These are phyloP conservation scores for Talaromyces rugulosus DNA, from an alignment of 2,329 filamentous ascomycete genomes.

Conservation along the genomic window DNA sequence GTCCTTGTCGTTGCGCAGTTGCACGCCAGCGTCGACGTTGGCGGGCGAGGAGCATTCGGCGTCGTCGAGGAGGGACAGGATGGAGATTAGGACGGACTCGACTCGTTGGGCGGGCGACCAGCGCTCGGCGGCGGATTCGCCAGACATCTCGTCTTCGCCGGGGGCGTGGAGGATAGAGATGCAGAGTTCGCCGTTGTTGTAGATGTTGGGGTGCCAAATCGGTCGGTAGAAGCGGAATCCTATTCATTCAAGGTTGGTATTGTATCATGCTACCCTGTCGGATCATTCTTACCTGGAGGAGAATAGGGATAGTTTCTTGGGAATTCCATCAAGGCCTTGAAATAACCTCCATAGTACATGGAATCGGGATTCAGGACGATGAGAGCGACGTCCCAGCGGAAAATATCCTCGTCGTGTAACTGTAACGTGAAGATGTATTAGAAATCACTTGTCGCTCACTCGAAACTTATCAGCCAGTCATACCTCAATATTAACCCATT, in stretches of 20 bases:
- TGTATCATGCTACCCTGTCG: background rate
- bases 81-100: conserved; percentile 89
- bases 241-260: conserved; percentile 18
- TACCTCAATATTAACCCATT: conserved; percentile 89
- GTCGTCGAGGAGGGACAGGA: conserved; percentile 87
- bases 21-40: conserved; percentile 87
- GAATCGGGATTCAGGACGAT: conserved; percentile 93
- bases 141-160: conserved; percentile 88
- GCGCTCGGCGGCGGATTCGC: conserved; percentile 81
- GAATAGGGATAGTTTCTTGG: conserved; percentile 83
- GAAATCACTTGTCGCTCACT: background rate
- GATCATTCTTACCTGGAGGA: conserved; percentile 58
- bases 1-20: conserved; percentile 69
- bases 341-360: conserved; percentile 87
- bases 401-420: conserved; percentile 76
- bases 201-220: conserved; percentile 91
- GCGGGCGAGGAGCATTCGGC: conserved; percentile 90
- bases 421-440: conserved; percentile 33
- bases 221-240: conserved; percentile 78
- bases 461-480: conserved; percentile 20
- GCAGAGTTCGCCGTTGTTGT: conserved; percentile 83
- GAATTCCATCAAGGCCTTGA: conserved; percentile 85
- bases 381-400: conserved; percentile 81
- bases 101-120: conserved; percentile 94
- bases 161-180: conserved; percentile 94